Evolutionary conservation across 2,329 filamentous ascomycete genomes (phyloP), one percentile per base, ranked within the genome.

Genomic region (Colletotrichum navitas): DNA sequence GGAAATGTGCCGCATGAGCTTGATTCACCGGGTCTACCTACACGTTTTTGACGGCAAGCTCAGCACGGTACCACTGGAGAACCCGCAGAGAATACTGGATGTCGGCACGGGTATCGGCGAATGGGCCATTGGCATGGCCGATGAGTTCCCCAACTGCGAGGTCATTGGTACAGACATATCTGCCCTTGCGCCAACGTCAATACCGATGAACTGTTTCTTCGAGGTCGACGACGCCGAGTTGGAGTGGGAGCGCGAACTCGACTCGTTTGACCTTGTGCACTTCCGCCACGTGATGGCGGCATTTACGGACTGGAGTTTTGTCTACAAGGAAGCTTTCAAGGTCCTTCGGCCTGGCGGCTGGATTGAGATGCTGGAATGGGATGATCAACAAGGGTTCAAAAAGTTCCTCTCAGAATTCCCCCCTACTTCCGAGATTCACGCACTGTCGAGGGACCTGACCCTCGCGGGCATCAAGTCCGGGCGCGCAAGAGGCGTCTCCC

Each of bases 1-100:
- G 56, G 90, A 92, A 76, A 89, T 91, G 78, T 88, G 89, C 56
- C 88, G 90, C 52, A 79, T 91, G 62, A 86, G 87, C 69, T 83
- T 92, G 63, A 82, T 89, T 49, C 89, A 92, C 74, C 89, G 91
- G 76, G 87, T 91, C 58, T 91, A 89, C 75, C 80, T 90, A 7
- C 85, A 86, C 66, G 80, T 84, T 21, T 83, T 87, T 61, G 81
- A 83, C 43, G 83, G 82, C 71, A 81, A 85, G 69, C 76, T 85
- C 43, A 85, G 82, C 29, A 81, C 82, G n/a, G 82, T 83, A 8
- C 81, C 82, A 3, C 77, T 87, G 6, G 75, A 80, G 34, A 75
- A 81, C 41, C 82, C 82, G 8, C 74, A 76, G 16, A 78, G 83
- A 63, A 79, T 90, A 26, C 84, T 90, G 49, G 88, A 90, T 74